These are phyloP conservation scores for Rhododendron mucronatum DNA, from an alignment of 148 eudicot species.

Conservation along the genomic window DNA sequence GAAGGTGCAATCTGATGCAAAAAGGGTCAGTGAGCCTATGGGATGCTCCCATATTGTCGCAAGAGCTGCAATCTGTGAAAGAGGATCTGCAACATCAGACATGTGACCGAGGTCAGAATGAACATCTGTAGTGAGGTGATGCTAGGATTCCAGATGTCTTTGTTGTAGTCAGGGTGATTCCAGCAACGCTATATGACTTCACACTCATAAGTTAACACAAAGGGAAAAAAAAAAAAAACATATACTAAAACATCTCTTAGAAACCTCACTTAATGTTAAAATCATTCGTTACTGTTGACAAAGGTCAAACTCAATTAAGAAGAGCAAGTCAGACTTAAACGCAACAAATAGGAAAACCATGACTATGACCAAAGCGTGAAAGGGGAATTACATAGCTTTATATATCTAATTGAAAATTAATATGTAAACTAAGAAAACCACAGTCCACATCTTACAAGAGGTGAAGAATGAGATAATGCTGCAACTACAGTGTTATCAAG, in stretches of 20 bases:
- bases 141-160: neutral
- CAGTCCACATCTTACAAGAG: conserved; percentile 53
- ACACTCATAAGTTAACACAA: neutral
- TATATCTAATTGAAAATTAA: neutral
- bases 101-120: neutral
- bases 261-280: neutral
- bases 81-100: neutral
- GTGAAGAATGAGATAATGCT: conserved; percentile 73
- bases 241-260: neutral
- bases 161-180: neutral
- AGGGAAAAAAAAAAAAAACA: neutral
- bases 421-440: neutral
- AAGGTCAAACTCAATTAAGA: neutral
- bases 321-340: neutral
- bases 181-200: neutral
- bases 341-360: neutral
- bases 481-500: conserved; percentile 90
- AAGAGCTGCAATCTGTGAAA: neutral
- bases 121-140: neutral
- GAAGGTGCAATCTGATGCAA: neutral
- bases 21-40: neutral
- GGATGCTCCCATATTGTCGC: neutral
- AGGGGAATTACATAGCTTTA: neutral
- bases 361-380: neutral
- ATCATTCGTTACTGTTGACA: neutral